Base-by-base conservation (phyloP, 345 rosid species). In the Isatis tinctoria region DNA sequence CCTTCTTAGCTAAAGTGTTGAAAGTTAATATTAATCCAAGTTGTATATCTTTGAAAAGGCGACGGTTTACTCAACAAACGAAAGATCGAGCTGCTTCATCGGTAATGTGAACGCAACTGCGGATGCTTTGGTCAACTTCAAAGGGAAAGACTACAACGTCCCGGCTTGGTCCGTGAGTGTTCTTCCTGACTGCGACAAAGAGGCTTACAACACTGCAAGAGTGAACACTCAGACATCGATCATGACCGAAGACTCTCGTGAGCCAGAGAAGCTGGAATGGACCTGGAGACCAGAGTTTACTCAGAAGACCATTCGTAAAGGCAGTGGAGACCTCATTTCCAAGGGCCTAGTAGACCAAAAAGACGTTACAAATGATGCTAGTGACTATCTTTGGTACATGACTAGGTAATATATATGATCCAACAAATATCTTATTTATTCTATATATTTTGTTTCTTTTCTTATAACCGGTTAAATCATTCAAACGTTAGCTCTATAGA, bases 161-260 rank as follows among this genome's bases (percentile, higher is more conserved):
- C 96, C 93, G 0, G 87, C 96, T 3, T 86, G 95, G 91, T 89
- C 95, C 17, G 88, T 91, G 12, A 85, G 84, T 60, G 77, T 92
- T 54, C 88, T 89, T 59, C 90, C 89, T 2, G 87, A 89, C 11
- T 89, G 95, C 47, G 45, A 69, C 8, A 80, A 69, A 2, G 93
- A 85, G 64, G 83, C 30, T 1, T 92, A 82, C 72, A 88, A 86
- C 47, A 87, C 96, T 2, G 92, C 96, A 0, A 92, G 83, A 85
- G 88, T 91, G 45, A 82, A 78, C 47, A 67, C 89, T 32, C 93
- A 90, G 69, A 87, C 88, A 1, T 63, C 85, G 0, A 61, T 84
- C 17, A 80, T 85, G 75, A 83, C 78, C 8, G 83, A 79, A 10
- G 66, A 53, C 41, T 82, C 83, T 4, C 82, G 81, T 33, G 32